Percentiles rank a stretch among this genome's conserved stretches.
Conservation (phyloP, 1,284 basidiomycete species). For the Ganoderma lingzhi region DNA sequence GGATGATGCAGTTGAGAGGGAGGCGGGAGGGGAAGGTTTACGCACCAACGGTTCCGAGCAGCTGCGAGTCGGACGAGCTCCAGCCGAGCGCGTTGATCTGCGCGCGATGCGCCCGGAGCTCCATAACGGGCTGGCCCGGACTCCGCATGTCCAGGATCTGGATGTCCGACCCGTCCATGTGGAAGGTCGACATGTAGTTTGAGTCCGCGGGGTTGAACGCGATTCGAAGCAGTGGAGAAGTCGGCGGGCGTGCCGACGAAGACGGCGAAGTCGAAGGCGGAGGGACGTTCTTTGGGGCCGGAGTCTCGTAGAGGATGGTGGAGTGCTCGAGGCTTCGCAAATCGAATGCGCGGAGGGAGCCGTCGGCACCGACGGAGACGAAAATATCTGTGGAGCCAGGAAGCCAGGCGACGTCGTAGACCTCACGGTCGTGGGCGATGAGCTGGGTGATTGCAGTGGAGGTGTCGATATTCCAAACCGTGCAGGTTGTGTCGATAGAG, state of each 20-base stretch:
- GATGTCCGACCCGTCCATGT: conserved; percentile 87
- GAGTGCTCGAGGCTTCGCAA: conserved; percentile 96
- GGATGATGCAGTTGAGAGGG: background rate
- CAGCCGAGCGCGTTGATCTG: conserved; percentile 88
- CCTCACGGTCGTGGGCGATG: conserved; percentile 98
- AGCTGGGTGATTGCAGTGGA: conserved; percentile 96
- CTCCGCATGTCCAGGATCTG: conserved; percentile 95
- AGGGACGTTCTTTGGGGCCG: conserved; percentile 72
- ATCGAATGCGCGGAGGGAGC: conserved; percentile 96
- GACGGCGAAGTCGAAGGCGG: conserved; percentile 65
- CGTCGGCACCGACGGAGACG: conserved; percentile 98
- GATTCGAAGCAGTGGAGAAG: conserved; percentile 84
- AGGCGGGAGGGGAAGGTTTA: conserved; percentile 17
- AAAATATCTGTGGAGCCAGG: conserved; percentile 98
- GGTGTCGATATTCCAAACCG: conserved; percentile 97
- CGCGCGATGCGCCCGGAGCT: conserved; percentile 82
- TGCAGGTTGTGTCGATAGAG: conserved; percentile 96
- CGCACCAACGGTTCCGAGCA: conserved; percentile 86
- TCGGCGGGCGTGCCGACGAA: conserved; percentile 70
- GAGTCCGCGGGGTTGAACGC: conserved; percentile 89
- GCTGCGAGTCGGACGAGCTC: conserved; percentile 83
- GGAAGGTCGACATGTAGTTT: conserved; percentile 94
- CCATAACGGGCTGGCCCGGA: conserved; percentile 93
- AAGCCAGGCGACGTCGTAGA: conserved; percentile 98
- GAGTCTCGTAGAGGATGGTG: conserved; percentile 97